phyloP scores from a whole-genome alignment of 768 basidiomycete genomes.

The Hericium coralloides region DNA sequence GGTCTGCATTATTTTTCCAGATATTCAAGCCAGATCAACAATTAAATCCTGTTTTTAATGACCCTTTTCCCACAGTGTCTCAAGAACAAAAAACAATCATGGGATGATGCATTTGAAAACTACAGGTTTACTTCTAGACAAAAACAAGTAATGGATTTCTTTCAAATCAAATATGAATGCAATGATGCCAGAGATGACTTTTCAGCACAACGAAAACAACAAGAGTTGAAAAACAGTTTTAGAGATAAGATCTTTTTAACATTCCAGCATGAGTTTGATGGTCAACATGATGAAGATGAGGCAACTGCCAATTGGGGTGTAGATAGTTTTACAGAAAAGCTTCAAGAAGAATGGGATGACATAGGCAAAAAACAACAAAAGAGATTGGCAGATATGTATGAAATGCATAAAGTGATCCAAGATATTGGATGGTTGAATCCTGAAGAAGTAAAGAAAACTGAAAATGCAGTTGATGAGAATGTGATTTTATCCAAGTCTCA shows the following conservation, averaged over 20 bases:
- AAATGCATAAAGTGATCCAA: not conserved
- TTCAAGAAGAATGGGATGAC: not conserved
- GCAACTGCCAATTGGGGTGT: not conserved
- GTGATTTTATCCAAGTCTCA: not conserved
- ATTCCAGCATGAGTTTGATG: not conserved
- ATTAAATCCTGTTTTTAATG: too few species aligned
- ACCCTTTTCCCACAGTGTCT: too few species aligned
- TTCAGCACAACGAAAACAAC: conserved; percentile 12
- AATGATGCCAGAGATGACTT: conserved; percentile 27
- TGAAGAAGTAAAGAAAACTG: not conserved
- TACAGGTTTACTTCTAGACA: conserved; percentile 14
- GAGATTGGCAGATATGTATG: not conserved
- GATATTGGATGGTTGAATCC: not conserved
- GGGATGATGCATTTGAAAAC: conserved; percentile 16
- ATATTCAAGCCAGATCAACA: too few species aligned
- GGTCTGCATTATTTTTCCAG: too few species aligned
- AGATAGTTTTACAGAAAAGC: not conserved
- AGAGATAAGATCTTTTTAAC: not conserved
- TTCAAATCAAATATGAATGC: conserved; percentile 28
- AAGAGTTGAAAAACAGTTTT: not conserved
- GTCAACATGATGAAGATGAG: not conserved
- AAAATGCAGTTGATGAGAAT: not conserved
- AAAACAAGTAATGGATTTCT: conserved; percentile 19
- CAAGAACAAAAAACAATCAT: conserved; percentile 8
- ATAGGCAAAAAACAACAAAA: not conserved